Percentiles rank a stretch among this genome's conserved stretches.
Conservation (phyloP, 2,329 filamentous ascomycete species). For the Xylariaceae sp. region DNA sequence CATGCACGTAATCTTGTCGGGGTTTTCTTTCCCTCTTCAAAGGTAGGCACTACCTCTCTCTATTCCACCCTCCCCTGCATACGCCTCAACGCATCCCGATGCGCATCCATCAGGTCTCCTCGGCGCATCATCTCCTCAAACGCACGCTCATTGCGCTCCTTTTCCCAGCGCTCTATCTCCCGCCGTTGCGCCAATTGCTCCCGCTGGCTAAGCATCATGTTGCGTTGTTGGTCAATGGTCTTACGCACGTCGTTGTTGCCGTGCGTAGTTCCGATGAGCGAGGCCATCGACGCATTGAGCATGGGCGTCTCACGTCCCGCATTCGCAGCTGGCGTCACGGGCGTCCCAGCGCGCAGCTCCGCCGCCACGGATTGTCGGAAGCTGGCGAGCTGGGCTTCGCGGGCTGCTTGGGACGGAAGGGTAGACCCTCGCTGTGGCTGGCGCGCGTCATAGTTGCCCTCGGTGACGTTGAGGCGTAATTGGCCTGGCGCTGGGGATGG, state of each 20-base stretch:
- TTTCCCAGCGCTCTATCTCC: conserved; percentile 54
- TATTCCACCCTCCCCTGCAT: conserved; percentile 59
- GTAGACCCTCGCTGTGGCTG: conserved; percentile 47
- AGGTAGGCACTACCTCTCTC: conserved; percentile 10
- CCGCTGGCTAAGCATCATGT: conserved; percentile 55
- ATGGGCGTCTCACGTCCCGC: conserved; percentile 36
- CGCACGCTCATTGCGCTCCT: conserved; percentile 54
- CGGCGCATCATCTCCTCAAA: conserved; percentile 75
- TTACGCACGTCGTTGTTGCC: conserved; percentile 40
- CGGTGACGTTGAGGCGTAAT: conserved; percentile 28
- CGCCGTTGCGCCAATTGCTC: conserved; percentile 58
- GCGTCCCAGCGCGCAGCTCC: conserved; percentile 47
- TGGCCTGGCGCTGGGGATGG: conserved; percentile 6
- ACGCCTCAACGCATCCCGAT: conserved; percentile 72
- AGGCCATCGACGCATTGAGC: conserved; percentile 24
- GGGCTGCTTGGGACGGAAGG: conserved; percentile 37
- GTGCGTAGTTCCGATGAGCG: conserved; percentile 18
- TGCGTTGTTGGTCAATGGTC: conserved; percentile 51
- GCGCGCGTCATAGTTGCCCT: conserved; percentile 46
- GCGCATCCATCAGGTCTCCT: conserved; percentile 68
- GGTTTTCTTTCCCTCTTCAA: no score
- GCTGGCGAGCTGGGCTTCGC: conserved; percentile 58
- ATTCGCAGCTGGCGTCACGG: conserved; percentile 23
- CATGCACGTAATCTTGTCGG: no score
- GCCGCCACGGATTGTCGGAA: conserved; percentile 64